Conservation (phyloP, 2,329 filamentous ascomycete genomes). For the Alternaria solani region DNA sequence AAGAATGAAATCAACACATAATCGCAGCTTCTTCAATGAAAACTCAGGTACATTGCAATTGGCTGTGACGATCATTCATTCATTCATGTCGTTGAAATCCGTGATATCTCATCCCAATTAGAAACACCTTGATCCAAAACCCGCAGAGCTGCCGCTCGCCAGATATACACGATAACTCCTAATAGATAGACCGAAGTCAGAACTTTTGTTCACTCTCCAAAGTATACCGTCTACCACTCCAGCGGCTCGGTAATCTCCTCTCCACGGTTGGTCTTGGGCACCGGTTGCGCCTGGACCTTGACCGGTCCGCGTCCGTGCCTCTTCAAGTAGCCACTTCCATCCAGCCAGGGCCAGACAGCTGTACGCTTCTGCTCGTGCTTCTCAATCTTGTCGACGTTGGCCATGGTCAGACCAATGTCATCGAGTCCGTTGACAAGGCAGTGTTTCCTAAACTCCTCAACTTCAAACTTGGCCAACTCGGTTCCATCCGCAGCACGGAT, state of each 20-base stretch:
- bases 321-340: slow-evolving; percentile 82
- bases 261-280: slow-evolving; percentile 89
- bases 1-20: neutral
- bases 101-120: slow-evolving; percentile 6
- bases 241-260: slow-evolving; percentile 84
- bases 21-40: neutral
- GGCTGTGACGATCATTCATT: neutral
- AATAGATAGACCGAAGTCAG: neutral
- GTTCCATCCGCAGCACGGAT: slow-evolving; percentile 80
- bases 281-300: slow-evolving; percentile 70
- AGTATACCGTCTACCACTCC: slow-evolving; percentile 72
- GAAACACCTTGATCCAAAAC: neutral
- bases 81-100: slow-evolving; percentile 2
- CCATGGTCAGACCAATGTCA: slow-evolving; percentile 94
- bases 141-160: slow-evolving; percentile 9
- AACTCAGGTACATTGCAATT: neutral
- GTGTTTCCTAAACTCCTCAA: slow-evolving; percentile 93
- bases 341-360: slow-evolving; percentile 85
- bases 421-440: slow-evolving; percentile 93
- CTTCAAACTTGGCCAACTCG: slow-evolving; percentile 79
- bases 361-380: slow-evolving; percentile 82
- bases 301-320: slow-evolving; percentile 64
- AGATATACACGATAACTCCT: neutral
- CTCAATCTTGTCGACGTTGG: slow-evolving; percentile 87
- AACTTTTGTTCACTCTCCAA: neutral